Conservation (phyloP, 2,329 filamentous ascomycete species). For the Calcarisporium arbuscula region DNA sequence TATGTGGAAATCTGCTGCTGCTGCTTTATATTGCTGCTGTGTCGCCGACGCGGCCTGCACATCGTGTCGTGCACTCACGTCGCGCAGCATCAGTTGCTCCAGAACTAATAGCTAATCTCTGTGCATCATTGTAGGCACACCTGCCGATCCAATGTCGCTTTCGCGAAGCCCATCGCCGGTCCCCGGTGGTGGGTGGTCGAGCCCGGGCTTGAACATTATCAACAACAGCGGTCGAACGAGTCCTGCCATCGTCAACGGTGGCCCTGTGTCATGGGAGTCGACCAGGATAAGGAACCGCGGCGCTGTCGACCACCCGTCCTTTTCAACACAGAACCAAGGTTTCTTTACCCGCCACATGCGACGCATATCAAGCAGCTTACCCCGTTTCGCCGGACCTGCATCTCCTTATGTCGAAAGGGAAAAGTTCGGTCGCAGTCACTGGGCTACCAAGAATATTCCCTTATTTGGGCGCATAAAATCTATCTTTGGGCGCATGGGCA, state of each 20-base stretch:
- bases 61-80: conserved; percentile 11
- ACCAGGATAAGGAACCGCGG: conserved; percentile 71
- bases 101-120: conserved; percentile 25
- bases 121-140: conserved; percentile 38
- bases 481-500: conserved; percentile 46
- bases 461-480: conserved; percentile 41
- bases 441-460: conserved; percentile 35
- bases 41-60: conserved; percentile 6
- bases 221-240: conserved; percentile 67
- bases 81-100: conserved; percentile 4
- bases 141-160: conserved; percentile 64
- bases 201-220: conserved; percentile 68
- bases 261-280: conserved; percentile 71
- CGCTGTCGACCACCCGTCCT: conserved; percentile 69
- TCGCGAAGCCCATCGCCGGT: conserved; percentile 84
- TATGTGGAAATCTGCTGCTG: conserved; percentile 29
- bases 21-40: conserved; percentile 4
- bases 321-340: conserved; percentile 73
- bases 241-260: conserved; percentile 52
- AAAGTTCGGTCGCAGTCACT: conserved; percentile 57
- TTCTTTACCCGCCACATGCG: conserved; percentile 85
- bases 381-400: conserved; percentile 53
- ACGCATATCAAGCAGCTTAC: conserved; percentile 71
- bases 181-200: conserved; percentile 82
- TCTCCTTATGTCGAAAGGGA: conserved; percentile 68